These are phyloP conservation scores for Cucumis sativus DNA, from an alignment of 306 rosid genomes.

Conservation along the genomic window DNA sequence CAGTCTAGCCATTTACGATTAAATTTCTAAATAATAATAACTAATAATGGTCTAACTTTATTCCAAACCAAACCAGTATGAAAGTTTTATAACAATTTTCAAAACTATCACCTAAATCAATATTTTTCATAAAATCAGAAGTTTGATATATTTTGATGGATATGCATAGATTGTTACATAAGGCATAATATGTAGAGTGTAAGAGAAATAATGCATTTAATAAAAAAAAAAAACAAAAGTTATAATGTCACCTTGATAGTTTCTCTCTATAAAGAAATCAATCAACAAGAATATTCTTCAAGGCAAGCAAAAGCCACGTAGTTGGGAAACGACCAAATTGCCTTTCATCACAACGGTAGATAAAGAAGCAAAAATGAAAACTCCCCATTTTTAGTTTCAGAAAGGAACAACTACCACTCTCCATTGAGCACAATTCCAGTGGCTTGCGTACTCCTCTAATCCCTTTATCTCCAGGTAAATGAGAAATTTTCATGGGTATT, in stretches of 20 bases:
- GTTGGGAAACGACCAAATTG: not conserved
- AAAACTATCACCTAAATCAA: too few relatives aligned
- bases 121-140: too few relatives aligned
- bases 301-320: not conserved
- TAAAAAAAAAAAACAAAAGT: not conserved
- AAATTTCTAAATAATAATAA: too few relatives aligned
- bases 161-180: too few relatives aligned
- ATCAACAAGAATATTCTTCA: not conserved
- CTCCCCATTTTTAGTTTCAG: not conserved
- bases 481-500: not conserved
- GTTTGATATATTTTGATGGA: too few relatives aligned
- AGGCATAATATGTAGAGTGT: not conserved
- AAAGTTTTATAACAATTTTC: too few relatives aligned
- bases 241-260: not conserved
- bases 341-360: not conserved
- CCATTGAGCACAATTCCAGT: not conserved
- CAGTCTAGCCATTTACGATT: rapidly evolving
- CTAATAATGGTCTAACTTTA: too few relatives aligned
- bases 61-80: too few relatives aligned
- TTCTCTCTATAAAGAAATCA: not conserved
- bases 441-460: not conserved
- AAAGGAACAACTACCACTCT: not conserved
- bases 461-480: not conserved
- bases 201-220: not conserved
- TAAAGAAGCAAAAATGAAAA: not conserved